Evolutionary conservation across 2,329 filamentous ascomycete genomes (phyloP), one percentile per base, ranked within the genome.

Genomic region (Aciculosporium take): DNA sequence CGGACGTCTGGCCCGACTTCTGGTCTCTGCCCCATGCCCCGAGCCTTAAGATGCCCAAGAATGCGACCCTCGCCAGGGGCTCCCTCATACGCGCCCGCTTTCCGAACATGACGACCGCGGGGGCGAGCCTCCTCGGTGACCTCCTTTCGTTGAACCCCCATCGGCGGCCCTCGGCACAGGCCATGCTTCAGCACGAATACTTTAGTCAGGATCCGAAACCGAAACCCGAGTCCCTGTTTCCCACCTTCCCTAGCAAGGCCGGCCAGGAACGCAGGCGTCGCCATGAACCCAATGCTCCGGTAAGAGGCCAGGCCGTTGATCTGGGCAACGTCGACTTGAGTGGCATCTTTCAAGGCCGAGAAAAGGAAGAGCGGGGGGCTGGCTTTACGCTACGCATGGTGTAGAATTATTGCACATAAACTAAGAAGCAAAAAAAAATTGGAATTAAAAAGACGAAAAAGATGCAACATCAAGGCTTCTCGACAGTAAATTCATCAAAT

Each of bases 231-330:
- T 82, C 81, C 52, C 81, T 98, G 79, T 96, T 98, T 56, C 91
- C 91, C 2, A 96, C 91, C 0, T 98, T 96, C 58, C 91, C 91
- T 0, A 91, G 84, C 52, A 95, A 94, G 61, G 91, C 91, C 0
- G 86, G 87, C 1, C 83, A 91, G 67, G 91, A 98, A 67, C 81
- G 79, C 55, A 69, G 87, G 51, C 68, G 84, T 48, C 69, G 75
- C 29, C 69, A 74, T 45, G 76, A 79, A 45, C 91, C 91, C 1
- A 80, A 87, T 58, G 91, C 91, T 6, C 91, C 91, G 0, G 75
- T 74, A 30, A 69, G 89, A 25, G 88, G 87, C 0, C 77, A 82
- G 43, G 76, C 75, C 2, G 67, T 71, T 1, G 65, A 68, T 4
- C 50, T 77, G 3, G 68, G 69, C 0, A 64, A 67, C 2, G 65